A percentile compares a stretch with the other conserved stretches of the same genome.
phyloP scores from a whole-genome alignment of 805 yeast genomes.

The Sugiyamaella marilandica region DNA sequence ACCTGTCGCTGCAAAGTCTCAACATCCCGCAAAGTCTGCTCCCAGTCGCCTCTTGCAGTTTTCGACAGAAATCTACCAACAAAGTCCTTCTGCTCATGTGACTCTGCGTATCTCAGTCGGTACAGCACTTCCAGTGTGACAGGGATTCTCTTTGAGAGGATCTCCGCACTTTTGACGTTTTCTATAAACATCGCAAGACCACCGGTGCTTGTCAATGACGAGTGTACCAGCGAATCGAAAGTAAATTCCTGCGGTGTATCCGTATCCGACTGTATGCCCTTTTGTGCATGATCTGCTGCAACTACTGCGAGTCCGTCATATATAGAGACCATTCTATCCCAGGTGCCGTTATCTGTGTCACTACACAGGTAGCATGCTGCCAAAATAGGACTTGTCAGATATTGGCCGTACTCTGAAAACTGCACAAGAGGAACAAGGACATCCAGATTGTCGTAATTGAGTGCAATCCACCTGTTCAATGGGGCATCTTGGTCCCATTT shows the following conservation, averaged over 20 bases:
- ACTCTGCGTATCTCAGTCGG: neutral
- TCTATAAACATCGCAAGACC: neutral
- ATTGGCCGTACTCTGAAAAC: conserved; percentile 9
- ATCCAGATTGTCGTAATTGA: conserved; percentile 14
- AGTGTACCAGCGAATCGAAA: neutral
- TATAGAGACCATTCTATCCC: conserved; percentile 8
- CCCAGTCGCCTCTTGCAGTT: conserved; percentile 15
- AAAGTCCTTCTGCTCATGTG: conserved; percentile 4
- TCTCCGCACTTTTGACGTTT: neutral
- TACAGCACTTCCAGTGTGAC: neutral
- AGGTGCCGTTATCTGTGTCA: neutral
- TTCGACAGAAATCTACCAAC: conserved; percentile 6
- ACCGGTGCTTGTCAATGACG: neutral
- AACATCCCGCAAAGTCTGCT: conserved; percentile 6
- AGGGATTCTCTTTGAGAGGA: neutral
- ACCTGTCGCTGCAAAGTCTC: conserved; percentile 4
- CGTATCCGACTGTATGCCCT: too few relatives aligned
- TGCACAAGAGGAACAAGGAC: conserved; percentile 15
- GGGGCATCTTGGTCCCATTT: conserved; percentile 14
- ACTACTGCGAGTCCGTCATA: neutral
- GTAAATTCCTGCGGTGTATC: neutral
- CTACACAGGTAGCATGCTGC: conserved; percentile 20
- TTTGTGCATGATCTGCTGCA: too few relatives aligned
- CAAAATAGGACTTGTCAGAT: conserved; percentile 14
- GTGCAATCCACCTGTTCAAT: conserved; percentile 18